Percentiles rank a stretch among this genome's conserved stretches.
Evolutionary conservation across 148 eudicot species (phyloP).

Genomic region (Dysphania ambrosioides): DNA sequence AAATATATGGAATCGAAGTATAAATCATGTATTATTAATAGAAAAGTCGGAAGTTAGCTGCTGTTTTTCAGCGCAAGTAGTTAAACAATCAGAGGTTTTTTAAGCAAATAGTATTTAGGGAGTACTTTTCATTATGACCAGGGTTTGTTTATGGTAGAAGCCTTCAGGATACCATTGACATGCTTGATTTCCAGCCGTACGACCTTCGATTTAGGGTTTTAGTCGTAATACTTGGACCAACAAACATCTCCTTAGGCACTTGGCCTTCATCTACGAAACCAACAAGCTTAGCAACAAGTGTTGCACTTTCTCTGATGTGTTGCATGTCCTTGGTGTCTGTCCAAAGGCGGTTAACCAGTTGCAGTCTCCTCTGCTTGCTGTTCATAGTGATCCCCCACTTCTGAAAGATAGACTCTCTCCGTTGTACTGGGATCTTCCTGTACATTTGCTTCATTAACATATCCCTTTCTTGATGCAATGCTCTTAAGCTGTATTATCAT

Average conservation of each 20-base stretch:
- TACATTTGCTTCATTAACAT: conserved; percentile 57
- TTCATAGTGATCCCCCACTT: conserved; percentile 74
- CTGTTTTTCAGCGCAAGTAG: neutral
- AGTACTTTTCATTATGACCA: neutral
- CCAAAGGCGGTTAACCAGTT: conserved; percentile 57
- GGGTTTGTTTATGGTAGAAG: neutral
- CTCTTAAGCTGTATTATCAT: conserved; percentile 45
- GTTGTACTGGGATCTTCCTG: conserved; percentile 57
- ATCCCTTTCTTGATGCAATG: conserved; percentile 69
- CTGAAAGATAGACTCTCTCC: conserved; percentile 52
- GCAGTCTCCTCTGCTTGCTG: conserved; percentile 69
- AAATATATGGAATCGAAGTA: no score
- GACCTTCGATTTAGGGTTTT: conserved; percentile 41
- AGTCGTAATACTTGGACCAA: conserved; percentile 58
- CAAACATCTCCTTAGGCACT: conserved; percentile 76
- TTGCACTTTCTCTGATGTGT: conserved; percentile 71
- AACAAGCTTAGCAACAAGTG: conserved; percentile 64
- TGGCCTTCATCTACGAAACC: conserved; percentile 55
- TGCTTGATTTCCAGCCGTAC: conserved; percentile 50
- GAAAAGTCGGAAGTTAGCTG: conserved; percentile 2
- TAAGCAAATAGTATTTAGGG: neutral
- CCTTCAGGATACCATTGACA: conserved; percentile 18
- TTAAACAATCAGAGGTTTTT: no score
- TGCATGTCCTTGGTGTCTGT: conserved; percentile 59
- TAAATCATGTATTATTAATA: neutral